phyloP scores from a whole-genome alignment of 1,139 yeast species.

The Debaryomycetaceae sp. region DNA sequence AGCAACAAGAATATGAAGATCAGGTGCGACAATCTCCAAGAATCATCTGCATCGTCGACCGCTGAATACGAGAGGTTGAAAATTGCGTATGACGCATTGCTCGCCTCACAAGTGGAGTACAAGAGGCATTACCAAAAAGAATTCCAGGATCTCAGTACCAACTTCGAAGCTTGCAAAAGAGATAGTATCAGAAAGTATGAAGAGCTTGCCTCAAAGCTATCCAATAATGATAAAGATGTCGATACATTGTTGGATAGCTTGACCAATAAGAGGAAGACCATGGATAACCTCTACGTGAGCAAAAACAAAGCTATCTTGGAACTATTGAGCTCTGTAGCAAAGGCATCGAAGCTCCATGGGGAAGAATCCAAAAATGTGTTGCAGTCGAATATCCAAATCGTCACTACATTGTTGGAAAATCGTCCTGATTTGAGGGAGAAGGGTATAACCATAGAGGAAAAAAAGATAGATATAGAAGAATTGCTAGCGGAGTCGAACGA shows the following conservation, averaged over 20 bases:
- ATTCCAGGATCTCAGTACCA: slow-evolving; percentile 20
- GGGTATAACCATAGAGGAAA: slow-evolving; percentile 24
- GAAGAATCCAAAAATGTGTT: slow-evolving; percentile 38
- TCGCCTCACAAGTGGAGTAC: slow-evolving; percentile 55
- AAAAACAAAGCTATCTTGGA: slow-evolving; percentile 47
- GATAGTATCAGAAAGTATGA: slow-evolving; percentile 31
- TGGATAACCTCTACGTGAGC: slow-evolving; percentile 44
- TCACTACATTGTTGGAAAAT: slow-evolving; percentile 27
- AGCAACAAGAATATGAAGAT: slow-evolving; percentile 48
- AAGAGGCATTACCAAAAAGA: slow-evolving; percentile 47
- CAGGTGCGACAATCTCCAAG: slow-evolving; percentile 47
- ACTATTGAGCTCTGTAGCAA: slow-evolving; percentile 42
- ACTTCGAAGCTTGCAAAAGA: slow-evolving; percentile 35
- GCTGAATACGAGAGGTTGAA: slow-evolving; percentile 58
- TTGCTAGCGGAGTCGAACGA: slow-evolving; percentile 34
- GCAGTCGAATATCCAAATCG: slow-evolving; percentile 28
- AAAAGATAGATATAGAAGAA: slow-evolving; percentile 32
- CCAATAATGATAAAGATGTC: slow-evolving; percentile 42
- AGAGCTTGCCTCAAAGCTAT: slow-evolving; percentile 25
- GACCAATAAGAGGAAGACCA: slow-evolving; percentile 36
- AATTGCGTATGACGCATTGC: slow-evolving; percentile 59
- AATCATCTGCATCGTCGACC: slow-evolving; percentile 42
- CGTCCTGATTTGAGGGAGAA: slow-evolving; percentile 36
- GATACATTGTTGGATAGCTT: slow-evolving; percentile 42
- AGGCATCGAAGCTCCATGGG: slow-evolving; percentile 47